Base-by-base conservation (phyloP, 2,329 filamentous ascomycete species). In the Pseudogymnoascus sp. region DNA sequence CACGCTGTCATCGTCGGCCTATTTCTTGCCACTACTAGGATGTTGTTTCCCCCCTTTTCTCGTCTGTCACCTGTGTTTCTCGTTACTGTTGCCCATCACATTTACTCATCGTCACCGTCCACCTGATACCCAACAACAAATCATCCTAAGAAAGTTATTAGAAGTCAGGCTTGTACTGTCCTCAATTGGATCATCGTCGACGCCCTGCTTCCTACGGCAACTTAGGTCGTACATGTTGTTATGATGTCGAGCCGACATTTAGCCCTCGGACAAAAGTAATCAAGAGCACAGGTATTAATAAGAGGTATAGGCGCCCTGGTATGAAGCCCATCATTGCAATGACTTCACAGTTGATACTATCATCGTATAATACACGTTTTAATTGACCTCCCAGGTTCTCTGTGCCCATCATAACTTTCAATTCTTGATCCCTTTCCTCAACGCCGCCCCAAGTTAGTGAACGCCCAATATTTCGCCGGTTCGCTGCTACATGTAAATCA, bases 401-500 rank as follows among this genome's bases (percentile, higher is more conserved):
- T 32, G 25, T 54, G 47, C 25, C 47, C 47, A 54, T 32, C 5
- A 54, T 30, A 54, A 12, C 9, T 7, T 54, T n/a, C 25, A 54
- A 32, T 54, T 54, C 47, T 54, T 54, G 47, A 54, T 12, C 18
- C 47, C 25, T 18, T 54, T 12, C 47, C 28, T 54, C 47, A 54
- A 54, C 47, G 47, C 47, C 47, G 47, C 25, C 47, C 41, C 25
- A 54, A 30, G 25, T 54, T 20, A 54, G 47, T 54, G 47, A 28
- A 54, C 47, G 47, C 47, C 47, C n/a, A 20, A 18, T 32, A 18
- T 54, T 50, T 54, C 47, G 47, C 47, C 47, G 47, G 12, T 54
- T 54, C 47, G 47, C 47, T 54, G 47, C 47, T 54, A 14, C 47
- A 12, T 41, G 4, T 12, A 54, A 54, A 61, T 58, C 54, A 67